Percentiles rank a stretch among this genome's conserved stretches.
Evolutionary conservation across 495 filamentous ascomycete genomes (phyloP).

Genomic region (Hypoxylon perforatum): DNA sequence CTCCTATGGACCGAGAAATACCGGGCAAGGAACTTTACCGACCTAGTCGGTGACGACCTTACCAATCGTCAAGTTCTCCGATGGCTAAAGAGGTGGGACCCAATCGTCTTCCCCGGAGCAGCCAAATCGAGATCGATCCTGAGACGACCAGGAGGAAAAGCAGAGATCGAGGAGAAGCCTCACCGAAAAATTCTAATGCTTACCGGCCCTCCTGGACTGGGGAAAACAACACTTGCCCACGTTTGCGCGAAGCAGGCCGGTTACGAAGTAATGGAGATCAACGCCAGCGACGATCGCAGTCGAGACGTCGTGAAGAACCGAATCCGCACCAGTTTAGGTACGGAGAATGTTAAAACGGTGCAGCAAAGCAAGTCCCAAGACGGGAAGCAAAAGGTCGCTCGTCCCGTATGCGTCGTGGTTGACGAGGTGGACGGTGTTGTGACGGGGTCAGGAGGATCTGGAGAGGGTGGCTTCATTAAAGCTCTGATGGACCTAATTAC

Average conservation of each 20-base stretch:
- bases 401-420: conserved; percentile 91
- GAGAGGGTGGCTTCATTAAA: conserved; percentile 90
- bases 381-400: conserved; percentile 76
- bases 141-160: conserved; percentile 50
- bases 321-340: conserved; percentile 87
- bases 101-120: conserved; percentile 85
- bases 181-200: conserved; percentile 90
- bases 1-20: conserved; percentile 91
- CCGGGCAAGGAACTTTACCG: conserved; percentile 89
- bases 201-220: conserved; percentile 89
- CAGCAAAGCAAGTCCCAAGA: conserved; percentile 67
- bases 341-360: conserved; percentile 89
- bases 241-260: conserved; percentile 95
- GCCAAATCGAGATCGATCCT: conserved; percentile 61
- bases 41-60: conserved; percentile 92
- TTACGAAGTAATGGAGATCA: conserved; percentile 93
- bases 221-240: conserved; percentile 96
- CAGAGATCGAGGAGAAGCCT: conserved; percentile 66
- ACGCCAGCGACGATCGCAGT: conserved; percentile 83
- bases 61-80: conserved; percentile 91
- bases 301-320: conserved; percentile 84
- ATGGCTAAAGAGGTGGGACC: conserved; percentile 95
- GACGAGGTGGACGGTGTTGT: conserved; percentile 97
- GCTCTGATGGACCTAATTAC: conserved; percentile 89
- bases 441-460: conserved; percentile 73